Base-by-base conservation (phyloP, 2,329 filamentous ascomycete species). In the Colletotrichum lupini region DNA sequence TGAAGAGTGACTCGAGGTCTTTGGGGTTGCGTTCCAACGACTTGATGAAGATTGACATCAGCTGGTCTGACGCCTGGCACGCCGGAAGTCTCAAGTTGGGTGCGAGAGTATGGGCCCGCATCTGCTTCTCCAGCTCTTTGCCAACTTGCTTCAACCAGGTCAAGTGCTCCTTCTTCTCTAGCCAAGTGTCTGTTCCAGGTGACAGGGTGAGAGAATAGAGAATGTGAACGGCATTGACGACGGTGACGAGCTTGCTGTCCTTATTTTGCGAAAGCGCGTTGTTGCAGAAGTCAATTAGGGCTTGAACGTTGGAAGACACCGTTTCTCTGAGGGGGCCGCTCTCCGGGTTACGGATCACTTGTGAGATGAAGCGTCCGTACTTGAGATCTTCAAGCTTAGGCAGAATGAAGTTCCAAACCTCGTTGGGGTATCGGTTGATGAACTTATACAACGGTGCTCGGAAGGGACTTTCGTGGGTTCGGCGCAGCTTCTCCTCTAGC, bases 381-480 rank as follows among this genome's bases (percentile, higher is more conserved):
- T 92, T 93, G 78, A 95, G 89, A 62, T 98, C 94, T 73, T 94
- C 93, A 67, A 98, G 86, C 78, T 92, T 94, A 28, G 89, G 89
- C n/a, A 93, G 87, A 75, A 98, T 92, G 78, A 95, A 93, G 1
- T 87, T 84, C 92, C 95, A 97, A 5, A 95, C 91, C 78, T 99
- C 95, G 75, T 93, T 93, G 0, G 97, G 92, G 79, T 98, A 99
- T 72, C 95, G 91, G 81, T 98, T 98, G 74, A 99, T 89, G 80
- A 97, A 99, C 79, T 95, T 94, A 81, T 97, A 95, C 24, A 99
- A 88, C 0, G 97, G 96, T 72, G 92, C 90, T 57, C 97, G 90
- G 87, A 99, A 98, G 0, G 96, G 96, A 78, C 95, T 98, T 77
- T 94, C 92, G 60, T 95, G 93, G 1, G 97, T 99, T 73, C 97